These are phyloP conservation scores for Nannochloris sp. DNA, from an alignment of 139 green algal species.

Conservation along the genomic window DNA sequence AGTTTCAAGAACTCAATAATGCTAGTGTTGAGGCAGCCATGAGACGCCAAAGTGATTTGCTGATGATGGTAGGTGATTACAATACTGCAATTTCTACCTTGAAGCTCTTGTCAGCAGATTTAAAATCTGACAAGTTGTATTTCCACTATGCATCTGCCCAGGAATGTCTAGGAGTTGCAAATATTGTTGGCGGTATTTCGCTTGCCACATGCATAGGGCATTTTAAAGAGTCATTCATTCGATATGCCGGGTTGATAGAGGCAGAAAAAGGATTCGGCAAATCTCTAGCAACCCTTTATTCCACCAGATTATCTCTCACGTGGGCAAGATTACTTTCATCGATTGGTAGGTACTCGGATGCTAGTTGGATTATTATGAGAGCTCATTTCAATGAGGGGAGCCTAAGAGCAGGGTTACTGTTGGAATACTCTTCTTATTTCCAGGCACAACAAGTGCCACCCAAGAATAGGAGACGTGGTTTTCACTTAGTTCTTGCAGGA, in stretches of 20 bases:
- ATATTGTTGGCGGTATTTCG: constrained; percentile 21
- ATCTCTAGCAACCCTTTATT: constrained; percentile 26
- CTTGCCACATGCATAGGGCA: constrained; percentile 12
- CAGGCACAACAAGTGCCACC: constrained; percentile 39
- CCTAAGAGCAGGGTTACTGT: constrained; percentile 64
- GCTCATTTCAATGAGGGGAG: constrained; percentile 63
- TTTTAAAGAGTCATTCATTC: constrained; percentile 36
- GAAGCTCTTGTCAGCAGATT: constrained; percentile 61
- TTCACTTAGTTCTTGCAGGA: constrained; percentile 83
- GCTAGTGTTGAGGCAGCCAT: constrained; percentile 63
- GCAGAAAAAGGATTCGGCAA: constrained; percentile 2
- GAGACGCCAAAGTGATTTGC: constrained; percentile 65
- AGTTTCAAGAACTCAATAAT: neutral
- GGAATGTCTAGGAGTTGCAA: constrained; percentile 35
- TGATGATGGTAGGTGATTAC: constrained; percentile 78
- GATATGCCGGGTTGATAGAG: constrained; percentile 16
- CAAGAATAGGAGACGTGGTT: constrained; percentile 63
- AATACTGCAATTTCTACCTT: constrained; percentile 66
- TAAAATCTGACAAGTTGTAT: constrained; percentile 51
- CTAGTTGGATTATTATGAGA: constrained; percentile 58
- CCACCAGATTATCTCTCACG: constrained; percentile 43
- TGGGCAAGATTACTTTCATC: constrained; percentile 27
- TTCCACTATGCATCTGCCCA: constrained; percentile 71
- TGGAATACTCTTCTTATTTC: constrained; percentile 79
- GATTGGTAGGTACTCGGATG: constrained; percentile 29